Percentiles rank a stretch among this genome's conserved stretches.
These are phyloP conservation scores for Mortierella sp. DNA, from an alignment of 371 early-diverging fungal genomes.

Conservation along the genomic window DNA sequence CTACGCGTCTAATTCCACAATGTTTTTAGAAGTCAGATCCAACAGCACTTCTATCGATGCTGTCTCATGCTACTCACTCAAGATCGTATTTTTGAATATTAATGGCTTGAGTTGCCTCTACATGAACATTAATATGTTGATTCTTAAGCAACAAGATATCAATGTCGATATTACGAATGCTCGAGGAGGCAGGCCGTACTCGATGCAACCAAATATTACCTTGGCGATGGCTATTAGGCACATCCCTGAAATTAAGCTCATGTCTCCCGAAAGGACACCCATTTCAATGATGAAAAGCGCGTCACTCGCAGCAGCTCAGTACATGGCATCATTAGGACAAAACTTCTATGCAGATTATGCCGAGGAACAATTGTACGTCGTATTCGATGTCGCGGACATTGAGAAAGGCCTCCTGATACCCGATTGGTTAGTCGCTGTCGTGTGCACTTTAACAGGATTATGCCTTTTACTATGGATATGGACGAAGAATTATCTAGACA, in stretches of 20 bases:
- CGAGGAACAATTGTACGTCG: not conserved
- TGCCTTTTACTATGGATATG: not conserved
- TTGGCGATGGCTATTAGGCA: not conserved
- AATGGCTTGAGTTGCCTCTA: not conserved
- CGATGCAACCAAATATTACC: not conserved
- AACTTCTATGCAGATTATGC: constrained; percentile 1
- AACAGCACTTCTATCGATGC: not conserved
- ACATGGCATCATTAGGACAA: constrained; percentile 13
- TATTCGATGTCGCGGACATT: constrained; percentile 4
- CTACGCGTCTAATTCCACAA: not conserved
- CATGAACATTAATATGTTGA: not conserved
- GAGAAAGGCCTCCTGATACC: constrained; percentile 10
- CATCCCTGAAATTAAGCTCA: not conserved
- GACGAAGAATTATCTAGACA: not conserved
- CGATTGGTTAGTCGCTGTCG: not conserved
- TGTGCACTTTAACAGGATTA: not conserved
- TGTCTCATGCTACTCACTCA: not conserved
- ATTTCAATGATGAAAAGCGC: not conserved
- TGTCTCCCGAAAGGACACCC: not conserved
- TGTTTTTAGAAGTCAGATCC: not conserved
- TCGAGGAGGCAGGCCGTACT: not conserved
- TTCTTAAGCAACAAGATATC: not conserved
- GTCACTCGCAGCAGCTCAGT: not conserved
- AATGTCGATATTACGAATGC: not conserved
- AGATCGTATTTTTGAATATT: not conserved